Evolutionary conservation across 176 grass and related monocot species (phyloP).

Genomic region (Triticum monococcum): DNA sequence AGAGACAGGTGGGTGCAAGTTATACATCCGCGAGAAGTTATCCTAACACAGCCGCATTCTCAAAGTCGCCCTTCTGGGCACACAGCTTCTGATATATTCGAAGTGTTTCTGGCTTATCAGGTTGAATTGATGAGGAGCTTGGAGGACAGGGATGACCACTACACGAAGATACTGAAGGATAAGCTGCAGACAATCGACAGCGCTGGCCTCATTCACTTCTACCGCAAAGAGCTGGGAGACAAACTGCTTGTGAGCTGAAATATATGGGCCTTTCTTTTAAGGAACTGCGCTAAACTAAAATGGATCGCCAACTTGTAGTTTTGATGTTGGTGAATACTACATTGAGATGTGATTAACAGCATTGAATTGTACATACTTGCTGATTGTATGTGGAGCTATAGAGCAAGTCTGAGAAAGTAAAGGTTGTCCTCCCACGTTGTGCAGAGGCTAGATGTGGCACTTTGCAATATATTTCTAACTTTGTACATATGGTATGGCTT

Average conservation of each 20-base stretch:
- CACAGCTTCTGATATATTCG: not conserved
- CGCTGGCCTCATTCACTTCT: conserved; percentile 82
- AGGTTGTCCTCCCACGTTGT: not conserved
- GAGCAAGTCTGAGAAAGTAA: not conserved
- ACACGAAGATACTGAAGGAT: conserved; percentile 72
- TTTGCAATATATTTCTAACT: not conserved
- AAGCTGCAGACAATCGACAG: conserved; percentile 74
- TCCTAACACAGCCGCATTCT: not conserved
- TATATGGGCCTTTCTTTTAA: not conserved
- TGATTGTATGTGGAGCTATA: not conserved
- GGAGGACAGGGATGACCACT: conserved; percentile 78
- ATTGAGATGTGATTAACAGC: not conserved
- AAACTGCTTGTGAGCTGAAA: conserved; percentile 52
- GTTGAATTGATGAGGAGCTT: conserved; percentile 79
- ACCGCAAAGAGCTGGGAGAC: conserved; percentile 75
- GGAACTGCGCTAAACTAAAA: not conserved
- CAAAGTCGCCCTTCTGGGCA: not conserved
- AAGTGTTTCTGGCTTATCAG: conserved; percentile 30
- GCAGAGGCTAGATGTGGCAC: no score
- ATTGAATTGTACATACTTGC: conserved; percentile 30
- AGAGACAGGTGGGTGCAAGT: conserved; percentile 61
- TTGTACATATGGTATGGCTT: not conserved
- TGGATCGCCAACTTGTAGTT: not conserved
- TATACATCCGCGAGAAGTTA: not conserved
- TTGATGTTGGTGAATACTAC: not conserved